These are phyloP conservation scores for Malus asiatica DNA, from an alignment of 306 rosid species.

Conservation along the genomic window DNA sequence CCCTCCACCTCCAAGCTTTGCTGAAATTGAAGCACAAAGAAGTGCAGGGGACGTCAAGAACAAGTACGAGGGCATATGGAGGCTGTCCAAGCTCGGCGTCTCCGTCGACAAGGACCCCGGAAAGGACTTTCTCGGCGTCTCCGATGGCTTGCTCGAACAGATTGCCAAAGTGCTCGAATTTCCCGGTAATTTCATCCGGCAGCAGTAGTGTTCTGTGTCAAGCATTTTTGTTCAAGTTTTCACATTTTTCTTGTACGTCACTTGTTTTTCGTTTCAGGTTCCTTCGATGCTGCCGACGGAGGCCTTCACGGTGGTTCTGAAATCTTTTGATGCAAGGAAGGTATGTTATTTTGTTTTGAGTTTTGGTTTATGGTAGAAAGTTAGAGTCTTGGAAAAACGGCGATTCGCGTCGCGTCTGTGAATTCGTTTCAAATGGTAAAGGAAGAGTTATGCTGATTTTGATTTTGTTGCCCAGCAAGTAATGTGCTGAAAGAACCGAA, in stretches of 20 bases:
- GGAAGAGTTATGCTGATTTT: neutral
- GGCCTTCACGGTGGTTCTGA: constrained; percentile 70
- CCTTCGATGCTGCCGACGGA: constrained; percentile 74
- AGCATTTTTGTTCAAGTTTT: neutral
- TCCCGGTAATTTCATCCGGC: constrained; percentile 38
- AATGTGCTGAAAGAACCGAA: constrained; percentile 69
- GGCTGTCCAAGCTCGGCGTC: constrained; percentile 71
- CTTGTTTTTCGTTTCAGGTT: constrained; percentile 50
- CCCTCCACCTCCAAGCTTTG: constrained; percentile 20
- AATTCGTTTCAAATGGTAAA: neutral
- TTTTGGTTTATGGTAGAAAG: no score
- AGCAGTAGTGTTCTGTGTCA: neutral
- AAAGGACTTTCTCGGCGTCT: constrained; percentile 61
- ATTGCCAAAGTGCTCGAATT: constrained; percentile 72
- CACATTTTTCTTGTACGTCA: neutral
- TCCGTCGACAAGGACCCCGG: constrained; percentile 70
- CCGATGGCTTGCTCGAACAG: constrained; percentile 57
- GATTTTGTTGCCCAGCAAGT: constrained; percentile 1
- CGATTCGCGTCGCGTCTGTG: neutral
- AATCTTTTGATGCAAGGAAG: constrained; percentile 99
- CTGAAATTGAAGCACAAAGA: constrained; percentile 55
- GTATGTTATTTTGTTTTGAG: constrained; percentile 24
- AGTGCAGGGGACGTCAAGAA: constrained; percentile 22
- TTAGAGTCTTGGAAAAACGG: neutral
- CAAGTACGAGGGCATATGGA: constrained; percentile 75